phyloP scores from a whole-genome alignment of 2,329 filamentous ascomycete genomes.

The Microsporum canis region DNA sequence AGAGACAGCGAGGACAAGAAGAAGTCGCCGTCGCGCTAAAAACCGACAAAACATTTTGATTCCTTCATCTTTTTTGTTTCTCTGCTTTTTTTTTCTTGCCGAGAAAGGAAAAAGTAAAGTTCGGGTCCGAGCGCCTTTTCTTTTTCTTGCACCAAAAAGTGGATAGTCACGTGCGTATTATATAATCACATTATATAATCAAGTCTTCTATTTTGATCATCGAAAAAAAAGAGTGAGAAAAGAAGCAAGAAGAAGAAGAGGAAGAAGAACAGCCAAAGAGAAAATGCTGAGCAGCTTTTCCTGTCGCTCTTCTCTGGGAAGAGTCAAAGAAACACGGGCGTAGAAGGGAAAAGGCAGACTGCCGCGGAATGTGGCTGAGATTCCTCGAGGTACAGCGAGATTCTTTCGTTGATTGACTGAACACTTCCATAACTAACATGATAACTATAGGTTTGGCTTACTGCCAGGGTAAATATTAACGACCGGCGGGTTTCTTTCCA shows the following conservation, averaged over 20 bases:
- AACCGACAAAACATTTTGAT: neutral
- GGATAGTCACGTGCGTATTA: neutral
- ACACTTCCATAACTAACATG: conserved; percentile 10
- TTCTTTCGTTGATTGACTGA: conserved; percentile 4
- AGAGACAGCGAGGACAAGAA: neutral
- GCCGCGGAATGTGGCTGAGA: conserved; percentile 18
- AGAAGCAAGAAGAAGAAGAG: neutral
- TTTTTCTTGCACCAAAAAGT: neutral
- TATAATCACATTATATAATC: neutral
- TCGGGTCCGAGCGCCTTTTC: neutral
- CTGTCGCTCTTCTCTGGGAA: neutral
- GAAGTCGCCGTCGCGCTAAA: neutral
- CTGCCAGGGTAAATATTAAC: conserved; percentile 23
- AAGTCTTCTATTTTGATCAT: neutral
- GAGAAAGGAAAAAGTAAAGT: neutral
- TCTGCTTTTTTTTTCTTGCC: neutral
- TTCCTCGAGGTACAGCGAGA: conserved; percentile 25
- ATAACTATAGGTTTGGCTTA: conserved; percentile 26
- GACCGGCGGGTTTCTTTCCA: conserved; percentile 24
- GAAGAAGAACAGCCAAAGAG: neutral
- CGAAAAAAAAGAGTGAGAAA: neutral
- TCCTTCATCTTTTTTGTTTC: neutral
- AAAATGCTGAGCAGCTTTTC: neutral
- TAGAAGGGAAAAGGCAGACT: neutral
- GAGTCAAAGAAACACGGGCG: neutral